Base-by-base conservation (phyloP, 441 rosid genomes). In the Theobroma grandiflorum region DNA sequence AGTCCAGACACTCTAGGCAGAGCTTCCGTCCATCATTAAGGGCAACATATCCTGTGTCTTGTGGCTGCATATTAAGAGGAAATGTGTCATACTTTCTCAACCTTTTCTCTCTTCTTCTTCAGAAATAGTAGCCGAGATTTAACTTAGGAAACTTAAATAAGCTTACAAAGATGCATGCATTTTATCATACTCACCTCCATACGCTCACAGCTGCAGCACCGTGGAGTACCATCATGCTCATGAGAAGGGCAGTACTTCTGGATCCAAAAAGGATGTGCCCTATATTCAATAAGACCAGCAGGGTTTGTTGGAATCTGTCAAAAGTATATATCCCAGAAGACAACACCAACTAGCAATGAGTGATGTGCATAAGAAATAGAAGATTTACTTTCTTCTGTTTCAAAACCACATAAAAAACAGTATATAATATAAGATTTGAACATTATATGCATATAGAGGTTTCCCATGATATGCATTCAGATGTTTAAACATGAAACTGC, bases 161-260 rank as follows among this genome's bases (percentile, higher is more conserved):
- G 31, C 37, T 57, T n/a, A 69, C 15, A 67, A 74, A 50, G 26
- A 42, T 47, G 16, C 8, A 63, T 38, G 50, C n/a, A 40, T 58
- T 64, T 75, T 68, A 31, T 72, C 65, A 59, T 72, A 89, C 78
- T 78, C 74, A 92, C 97, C 92, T 93, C 95, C 95, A 91, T 91
- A 83, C 97, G 87, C 84, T 93, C 97, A 74, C 97, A 93, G 81
- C 97, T 93, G 86, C 97, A 93, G 87, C 97, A 93, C 72, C 97
- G 85, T 12, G 97, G 93, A 71, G 97, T 93, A 73, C 86, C 91
- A 68, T 93, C 95, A 63, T 86, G 89, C 80, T 93, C 97, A 68
- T 93, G 97, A 84, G 90, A 82, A 73, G 97, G 97, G 74, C 97
- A 92, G 81, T 92, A 92, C 86, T 92, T 93, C 82, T 93, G 97